phyloP scores from a whole-genome alignment of 2,329 filamentous ascomycete species.

The Trichoderma sp. region DNA sequence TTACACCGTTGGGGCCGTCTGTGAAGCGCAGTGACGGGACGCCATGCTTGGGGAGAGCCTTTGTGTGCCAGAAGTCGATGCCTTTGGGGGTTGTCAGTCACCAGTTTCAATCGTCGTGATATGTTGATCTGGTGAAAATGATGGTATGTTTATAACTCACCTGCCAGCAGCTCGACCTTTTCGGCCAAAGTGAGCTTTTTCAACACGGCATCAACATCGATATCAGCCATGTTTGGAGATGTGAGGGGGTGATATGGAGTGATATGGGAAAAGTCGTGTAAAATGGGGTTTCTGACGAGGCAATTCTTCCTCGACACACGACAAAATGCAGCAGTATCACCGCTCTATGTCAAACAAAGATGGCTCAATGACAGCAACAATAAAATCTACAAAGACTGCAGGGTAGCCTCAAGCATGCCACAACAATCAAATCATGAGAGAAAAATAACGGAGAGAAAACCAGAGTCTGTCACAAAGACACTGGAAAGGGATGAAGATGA shows the following conservation, averaged over 20 bases:
- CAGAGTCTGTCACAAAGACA: background rate
- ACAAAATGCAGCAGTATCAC: background rate
- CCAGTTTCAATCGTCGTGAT: rapidly evolving
- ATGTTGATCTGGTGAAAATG: no score
- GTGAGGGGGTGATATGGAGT: background rate
- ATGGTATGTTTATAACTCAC: conserved; percentile 31
- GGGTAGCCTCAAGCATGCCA: background rate
- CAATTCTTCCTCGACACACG: background rate
- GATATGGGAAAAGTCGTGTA: background rate
- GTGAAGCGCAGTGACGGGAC: conserved; percentile 66
- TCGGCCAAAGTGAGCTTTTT: conserved; percentile 55
- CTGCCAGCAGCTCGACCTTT: conserved; percentile 56
- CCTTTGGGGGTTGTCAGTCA: conserved; percentile 38
- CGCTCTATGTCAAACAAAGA: background rate
- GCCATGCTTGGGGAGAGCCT: conserved; percentile 58
- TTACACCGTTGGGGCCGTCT: conserved; percentile 70
- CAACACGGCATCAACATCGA: conserved; percentile 56
- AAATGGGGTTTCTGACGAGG: background rate
- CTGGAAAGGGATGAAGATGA: background rate
- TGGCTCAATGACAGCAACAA: background rate
- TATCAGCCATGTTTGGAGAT: conserved; percentile 45
- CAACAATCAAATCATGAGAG: background rate
- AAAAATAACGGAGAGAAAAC: background rate
- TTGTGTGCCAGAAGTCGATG: conserved; percentile 71
- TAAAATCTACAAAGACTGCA: background rate